phyloP scores from a whole-genome alignment of 1,284 basidiomycete species.

The Heterobasidion parviporum region DNA sequence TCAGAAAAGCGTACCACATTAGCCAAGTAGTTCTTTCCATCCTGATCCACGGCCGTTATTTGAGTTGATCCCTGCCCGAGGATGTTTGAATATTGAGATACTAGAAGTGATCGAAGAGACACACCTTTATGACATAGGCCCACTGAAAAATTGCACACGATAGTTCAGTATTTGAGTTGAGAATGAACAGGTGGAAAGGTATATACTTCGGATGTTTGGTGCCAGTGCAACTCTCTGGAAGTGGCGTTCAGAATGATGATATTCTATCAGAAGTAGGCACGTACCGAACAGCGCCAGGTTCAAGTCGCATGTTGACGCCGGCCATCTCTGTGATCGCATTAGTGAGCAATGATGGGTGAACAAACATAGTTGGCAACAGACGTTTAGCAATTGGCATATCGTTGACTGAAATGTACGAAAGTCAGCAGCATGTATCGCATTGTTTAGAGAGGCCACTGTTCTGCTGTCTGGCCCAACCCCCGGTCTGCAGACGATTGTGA shows the following conservation, averaged over 20 bases:
- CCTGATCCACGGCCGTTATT: conserved; percentile 49
- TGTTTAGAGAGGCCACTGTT: conserved; percentile 33
- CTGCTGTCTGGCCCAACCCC: conserved; percentile 69
- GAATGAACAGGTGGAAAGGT: background rate
- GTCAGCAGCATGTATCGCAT: conserved; percentile 3
- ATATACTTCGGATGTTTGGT: conserved; percentile 53
- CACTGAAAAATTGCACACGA: conserved; percentile 29
- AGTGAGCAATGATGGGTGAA: background rate
- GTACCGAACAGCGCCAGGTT: conserved; percentile 56
- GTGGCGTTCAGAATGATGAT: background rate
- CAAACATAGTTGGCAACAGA: conserved; percentile 12
- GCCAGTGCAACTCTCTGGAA: conserved; percentile 66
- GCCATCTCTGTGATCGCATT: conserved; percentile 37
- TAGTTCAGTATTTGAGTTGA: conserved; percentile 5
- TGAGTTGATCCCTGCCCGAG: conserved; percentile 40
- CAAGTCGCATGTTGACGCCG: conserved; percentile 63
- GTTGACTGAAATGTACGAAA: conserved; percentile 25
- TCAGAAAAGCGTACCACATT: conserved; percentile 38
- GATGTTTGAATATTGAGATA: background rate
- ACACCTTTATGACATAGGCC: conserved; percentile 59
- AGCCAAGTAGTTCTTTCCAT: conserved; percentile 55
- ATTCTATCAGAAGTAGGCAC: conserved; percentile 6
- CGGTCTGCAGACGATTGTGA: conserved; percentile 60
- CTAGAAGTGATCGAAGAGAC: background rate
- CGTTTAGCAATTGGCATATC: conserved; percentile 56